Base-by-base conservation (phyloP, 2,329 filamentous ascomycete species). In the Exserohilum rostratum region DNA sequence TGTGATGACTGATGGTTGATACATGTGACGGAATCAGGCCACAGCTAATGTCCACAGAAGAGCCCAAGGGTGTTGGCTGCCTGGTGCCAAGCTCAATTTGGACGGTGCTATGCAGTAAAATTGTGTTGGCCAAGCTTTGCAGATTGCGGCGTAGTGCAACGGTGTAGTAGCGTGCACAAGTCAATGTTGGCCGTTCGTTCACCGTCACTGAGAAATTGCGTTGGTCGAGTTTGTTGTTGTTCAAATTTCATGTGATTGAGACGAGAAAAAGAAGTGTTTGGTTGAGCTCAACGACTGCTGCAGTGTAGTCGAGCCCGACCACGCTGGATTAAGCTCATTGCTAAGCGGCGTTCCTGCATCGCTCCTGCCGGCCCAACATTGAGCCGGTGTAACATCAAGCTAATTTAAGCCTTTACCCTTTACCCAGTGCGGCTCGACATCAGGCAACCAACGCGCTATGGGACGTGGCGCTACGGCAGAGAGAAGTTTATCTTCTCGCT, bases 391-490 rank as follows among this genome's bases (percentile, higher is more conserved):
- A 39, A 30, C 34, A 7, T 43, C n/a, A 37, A 27, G 27, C 51
- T 54, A 50, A 50, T 50, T 54, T 40, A 46, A 54, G 51, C 18
- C 39, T 7, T 39, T 33, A 10, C 12, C 18, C 39, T 7, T 39
- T 33, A 10, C 12, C 33, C 51, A 50, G 37, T 45, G 29, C 34
- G 46, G 38, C 40, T 54, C 37, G 46, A 29, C 20, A 18, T 50
- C 46, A 54, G 51, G 51, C 51, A 50, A 38, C 51, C 51, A 40
- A 33, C 20, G 22, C 46, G 37, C 43, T 20, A 33, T 44, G 15
- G n/a, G 15, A 38, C 44, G 20, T 25, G 30, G 38, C 50, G 51
- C 33, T 31, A 44, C 29, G 34, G 48, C 34, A 33, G 17, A 11
- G n/a, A 42, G 39, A 47, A n/a, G 44, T 25, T 30, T 42, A 18